A percentile compares a stretch with the other conserved stretches of the same genome.
These are phyloP conservation scores for Backusella luteola DNA, from an alignment of 192 early-diverging fungal genomes.

Conservation along the genomic window DNA sequence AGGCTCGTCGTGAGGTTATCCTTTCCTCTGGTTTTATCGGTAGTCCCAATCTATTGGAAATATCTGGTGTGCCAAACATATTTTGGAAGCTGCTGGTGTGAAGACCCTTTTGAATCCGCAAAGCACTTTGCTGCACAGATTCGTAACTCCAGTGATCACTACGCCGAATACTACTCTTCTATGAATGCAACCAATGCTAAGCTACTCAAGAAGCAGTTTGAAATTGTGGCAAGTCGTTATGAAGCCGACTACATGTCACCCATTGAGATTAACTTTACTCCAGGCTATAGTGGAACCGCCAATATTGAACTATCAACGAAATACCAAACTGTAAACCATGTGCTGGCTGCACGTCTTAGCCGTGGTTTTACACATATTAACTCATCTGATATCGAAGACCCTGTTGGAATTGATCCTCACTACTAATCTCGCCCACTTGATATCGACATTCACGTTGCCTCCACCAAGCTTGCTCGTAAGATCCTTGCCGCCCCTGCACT, in stretches of 20 bases:
- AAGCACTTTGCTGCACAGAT: background rate
- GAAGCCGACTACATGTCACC: background rate
- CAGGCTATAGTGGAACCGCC: slow-evolving; percentile 1
- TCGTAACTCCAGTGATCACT: background rate
- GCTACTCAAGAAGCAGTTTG: background rate
- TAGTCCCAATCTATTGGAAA: slow-evolving; percentile 23
- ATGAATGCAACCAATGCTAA: background rate
- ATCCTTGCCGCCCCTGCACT: background rate
- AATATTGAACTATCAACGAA: background rate
- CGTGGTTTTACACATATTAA: background rate
- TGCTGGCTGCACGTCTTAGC: background rate
- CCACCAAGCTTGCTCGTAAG: background rate
- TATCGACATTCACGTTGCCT: background rate
- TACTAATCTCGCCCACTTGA: background rate
- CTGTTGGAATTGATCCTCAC: background rate
- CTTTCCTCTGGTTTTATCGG: slow-evolving; percentile 31
- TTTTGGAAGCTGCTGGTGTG: background rate
- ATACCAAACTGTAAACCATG: slow-evolving; percentile 8
- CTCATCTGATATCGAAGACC: slow-evolving; percentile 1
- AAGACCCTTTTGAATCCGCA: slow-evolving; percentile 14
- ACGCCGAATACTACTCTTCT: background rate
- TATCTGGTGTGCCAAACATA: background rate
- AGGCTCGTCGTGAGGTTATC: slow-evolving; percentile 31
- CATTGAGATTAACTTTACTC: background rate
- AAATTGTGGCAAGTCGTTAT: background rate